phyloP scores from a whole-genome alignment of 768 basidiomycete genomes.

The Rhodosporidiobolus sp. region DNA sequence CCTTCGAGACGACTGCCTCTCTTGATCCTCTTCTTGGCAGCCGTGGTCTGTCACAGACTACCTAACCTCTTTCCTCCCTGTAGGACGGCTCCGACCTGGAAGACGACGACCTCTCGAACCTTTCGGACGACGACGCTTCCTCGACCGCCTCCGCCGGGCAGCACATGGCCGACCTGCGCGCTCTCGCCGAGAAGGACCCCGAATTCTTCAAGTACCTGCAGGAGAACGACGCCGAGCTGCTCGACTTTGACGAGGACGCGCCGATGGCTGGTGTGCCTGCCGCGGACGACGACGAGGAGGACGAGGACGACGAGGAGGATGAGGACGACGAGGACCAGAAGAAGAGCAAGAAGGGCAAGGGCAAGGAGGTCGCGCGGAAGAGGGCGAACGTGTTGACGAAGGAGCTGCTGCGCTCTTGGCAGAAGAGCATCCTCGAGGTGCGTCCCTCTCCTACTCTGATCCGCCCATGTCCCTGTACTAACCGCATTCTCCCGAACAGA shows the following conservation, averaged over 20 bases:
- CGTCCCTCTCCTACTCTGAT: conserved; percentile 27
- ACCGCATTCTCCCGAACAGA: conserved; percentile 53
- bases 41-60: too few species aligned
- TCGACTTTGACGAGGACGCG: conserved; percentile 60
- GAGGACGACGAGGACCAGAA: conserved; percentile 55
- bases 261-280: not conserved
- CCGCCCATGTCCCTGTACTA: not conserved
- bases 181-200: conserved; percentile 93
- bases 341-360: conserved; percentile 51
- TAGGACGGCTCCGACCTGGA: conserved; percentile 26
- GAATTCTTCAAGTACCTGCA: conserved; percentile 97
- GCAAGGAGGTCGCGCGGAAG: conserved; percentile 49
- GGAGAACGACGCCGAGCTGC: conserved; percentile 88
- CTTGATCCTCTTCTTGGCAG: conserved; percentile 58
- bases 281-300: not conserved
- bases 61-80: conserved; percentile 53
- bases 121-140: conserved; percentile 49
- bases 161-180: conserved; percentile 77
- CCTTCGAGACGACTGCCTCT: conserved; percentile 58
- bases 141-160: conserved; percentile 62
- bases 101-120: conserved; percentile 40
- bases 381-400: conserved; percentile 61
- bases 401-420: conserved; percentile 73
- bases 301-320: conserved; percentile 50
- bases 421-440: conserved; percentile 81